These are phyloP conservation scores for Pythium periplocum DNA, from an alignment of 352 stramenopile species.

Conservation along the genomic window DNA sequence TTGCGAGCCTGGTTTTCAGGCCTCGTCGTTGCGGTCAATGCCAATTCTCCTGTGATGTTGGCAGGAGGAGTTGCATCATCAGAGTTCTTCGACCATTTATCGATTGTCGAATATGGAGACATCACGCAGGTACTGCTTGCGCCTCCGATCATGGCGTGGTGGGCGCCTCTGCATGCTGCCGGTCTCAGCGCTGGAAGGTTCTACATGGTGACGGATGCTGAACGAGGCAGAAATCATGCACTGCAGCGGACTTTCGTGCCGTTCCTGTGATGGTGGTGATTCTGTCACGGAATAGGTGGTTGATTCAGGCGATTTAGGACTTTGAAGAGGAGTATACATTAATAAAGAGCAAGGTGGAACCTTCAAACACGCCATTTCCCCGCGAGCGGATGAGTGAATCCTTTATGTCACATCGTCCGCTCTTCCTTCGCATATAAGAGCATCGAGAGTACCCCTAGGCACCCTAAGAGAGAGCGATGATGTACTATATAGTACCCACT, in stretches of 20 bases:
- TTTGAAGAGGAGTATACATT: slow-evolving; percentile 7
- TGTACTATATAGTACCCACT: too few species aligned
- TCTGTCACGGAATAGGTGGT: slow-evolving; percentile 6
- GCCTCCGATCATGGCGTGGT: slow-evolving; percentile 8
- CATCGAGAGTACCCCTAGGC: slow-evolving; percentile 2
- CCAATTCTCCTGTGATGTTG: slow-evolving; percentile 13
- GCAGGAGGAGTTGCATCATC: slow-evolving; percentile 11
- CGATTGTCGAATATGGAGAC: slow-evolving; percentile 13
- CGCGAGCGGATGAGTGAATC: background rate
- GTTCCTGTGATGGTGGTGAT: slow-evolving; percentile 11
- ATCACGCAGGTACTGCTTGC: slow-evolving; percentile 7
- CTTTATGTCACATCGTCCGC: background rate
- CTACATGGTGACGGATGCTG: slow-evolving; percentile 17
- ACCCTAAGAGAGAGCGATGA: too few species aligned
- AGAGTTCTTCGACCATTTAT: slow-evolving; percentile 17
- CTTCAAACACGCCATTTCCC: slow-evolving; percentile 3
- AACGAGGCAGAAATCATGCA: slow-evolving; percentile 6
- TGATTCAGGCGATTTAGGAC: slow-evolving; percentile 6
- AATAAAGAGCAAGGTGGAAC: slow-evolving; percentile 7
- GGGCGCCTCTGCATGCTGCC: slow-evolving; percentile 3
- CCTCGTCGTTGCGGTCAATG: slow-evolving; percentile 9
- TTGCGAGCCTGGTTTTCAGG: slow-evolving; percentile 17
- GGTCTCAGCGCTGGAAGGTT: slow-evolving; percentile 15
- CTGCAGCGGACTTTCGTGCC: slow-evolving; percentile 7
- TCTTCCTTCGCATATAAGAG: slow-evolving; percentile 1